phyloP scores from a whole-genome alignment of 202 grass and related monocot species.

The Panicum hallii region DNA sequence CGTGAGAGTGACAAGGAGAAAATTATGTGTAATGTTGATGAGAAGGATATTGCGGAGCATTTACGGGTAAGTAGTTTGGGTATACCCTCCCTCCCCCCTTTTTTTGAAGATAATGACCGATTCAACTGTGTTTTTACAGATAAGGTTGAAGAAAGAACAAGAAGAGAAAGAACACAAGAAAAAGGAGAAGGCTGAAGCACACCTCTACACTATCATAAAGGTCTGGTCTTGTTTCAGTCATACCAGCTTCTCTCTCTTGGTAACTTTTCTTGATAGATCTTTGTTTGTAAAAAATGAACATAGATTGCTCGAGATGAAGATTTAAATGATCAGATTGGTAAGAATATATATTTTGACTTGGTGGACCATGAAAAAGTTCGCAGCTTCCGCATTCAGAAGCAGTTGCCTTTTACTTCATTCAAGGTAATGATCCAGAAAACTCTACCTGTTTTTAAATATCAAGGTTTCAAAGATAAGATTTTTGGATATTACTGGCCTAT shows the following conservation, averaged over 20 bases:
- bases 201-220: slow-evolving; percentile 99
- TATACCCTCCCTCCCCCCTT: slow-evolving; percentile 13
- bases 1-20: slow-evolving; percentile 98
- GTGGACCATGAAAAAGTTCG: slow-evolving; percentile 98
- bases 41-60: slow-evolving; percentile 98
- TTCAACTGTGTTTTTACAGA: slow-evolving; percentile 61
- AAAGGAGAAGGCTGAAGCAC: slow-evolving; percentile 97
- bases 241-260: slow-evolving; percentile 33
- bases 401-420: slow-evolving; percentile 84
- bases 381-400: slow-evolving; percentile 96
- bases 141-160: slow-evolving; percentile 99
- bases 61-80: slow-evolving; percentile 59
- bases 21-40: slow-evolving; percentile 99
- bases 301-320: slow-evolving; percentile 90
- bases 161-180: slow-evolving; percentile 99
- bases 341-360: slow-evolving; percentile 92
- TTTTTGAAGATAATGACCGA: slow-evolving; percentile 13
- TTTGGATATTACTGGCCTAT: background rate
- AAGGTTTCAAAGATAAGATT: slow-evolving; percentile 7
- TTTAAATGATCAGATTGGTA: slow-evolving; percentile 82
- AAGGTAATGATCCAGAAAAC: slow-evolving; percentile 63
- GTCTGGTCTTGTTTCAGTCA: slow-evolving; percentile 50
- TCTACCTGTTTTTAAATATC: background rate
- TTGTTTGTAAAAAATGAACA: slow-evolving; percentile 42
- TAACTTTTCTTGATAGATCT: slow-evolving; percentile 32